A percentile compares a stretch with the other conserved stretches of the same genome.
Conservation (phyloP, 192 early-diverging fungal species). For the Podila epigama region DNA sequence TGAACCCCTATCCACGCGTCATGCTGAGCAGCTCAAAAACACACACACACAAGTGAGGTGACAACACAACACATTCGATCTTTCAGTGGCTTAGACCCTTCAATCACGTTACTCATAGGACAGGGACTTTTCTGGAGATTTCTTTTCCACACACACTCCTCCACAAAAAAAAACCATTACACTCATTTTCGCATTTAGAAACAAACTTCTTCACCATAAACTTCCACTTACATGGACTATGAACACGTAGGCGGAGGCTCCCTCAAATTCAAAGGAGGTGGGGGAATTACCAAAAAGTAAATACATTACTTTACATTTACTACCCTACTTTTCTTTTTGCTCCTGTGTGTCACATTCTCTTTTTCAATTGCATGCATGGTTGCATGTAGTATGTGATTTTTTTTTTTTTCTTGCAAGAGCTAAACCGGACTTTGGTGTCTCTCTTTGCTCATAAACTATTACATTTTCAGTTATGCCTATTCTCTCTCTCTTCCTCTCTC, state of each 20-base stretch:
- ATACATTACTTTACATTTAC: neutral
- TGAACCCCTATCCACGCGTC: no score
- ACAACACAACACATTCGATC: no score
- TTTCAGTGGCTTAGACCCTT: no score
- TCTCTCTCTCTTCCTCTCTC: neutral
- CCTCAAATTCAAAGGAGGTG: constrained; percentile 69
- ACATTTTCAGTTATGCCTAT: neutral
- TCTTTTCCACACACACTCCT: no score
- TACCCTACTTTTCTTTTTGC: neutral
- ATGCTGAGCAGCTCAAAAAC: no score
- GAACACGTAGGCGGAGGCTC: constrained; percentile 63
- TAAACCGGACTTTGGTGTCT: neutral
- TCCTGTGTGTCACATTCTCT: neutral
- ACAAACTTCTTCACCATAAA: neutral
- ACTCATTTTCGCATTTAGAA: neutral
- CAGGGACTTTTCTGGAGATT: no score
- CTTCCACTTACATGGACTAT: constrained; percentile 2
- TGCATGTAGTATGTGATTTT: neutral
- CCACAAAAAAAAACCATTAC: no score
- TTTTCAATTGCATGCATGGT: neutral
- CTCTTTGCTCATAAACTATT: neutral
- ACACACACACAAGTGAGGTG: no score
- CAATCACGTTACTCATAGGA: no score
- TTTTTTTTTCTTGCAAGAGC: neutral
- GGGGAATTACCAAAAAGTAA: constrained; percentile 59